phyloP scores from a whole-genome alignment of 371 early-diverging fungal species.

The Mucor velutinosus region DNA sequence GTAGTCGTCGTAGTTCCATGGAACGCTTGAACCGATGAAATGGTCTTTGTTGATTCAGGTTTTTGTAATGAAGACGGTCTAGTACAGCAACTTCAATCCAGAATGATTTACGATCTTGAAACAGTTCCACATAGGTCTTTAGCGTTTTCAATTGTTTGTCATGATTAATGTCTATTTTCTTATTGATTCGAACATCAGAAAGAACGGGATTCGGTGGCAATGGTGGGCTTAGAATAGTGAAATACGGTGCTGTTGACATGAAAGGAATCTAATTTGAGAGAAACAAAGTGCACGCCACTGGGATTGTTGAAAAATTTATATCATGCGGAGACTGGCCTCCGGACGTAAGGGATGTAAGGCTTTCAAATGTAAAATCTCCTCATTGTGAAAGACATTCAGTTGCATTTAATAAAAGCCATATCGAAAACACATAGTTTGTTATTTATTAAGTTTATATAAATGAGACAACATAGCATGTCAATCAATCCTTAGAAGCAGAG shows the following conservation, averaged over 20 bases:
- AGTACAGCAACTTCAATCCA: conserved; percentile 43
- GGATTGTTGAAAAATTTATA: background rate
- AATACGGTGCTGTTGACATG: conserved; percentile 21
- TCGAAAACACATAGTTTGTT: no score
- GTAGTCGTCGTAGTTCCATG: conserved; percentile 28
- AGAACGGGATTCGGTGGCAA: conserved; percentile 19
- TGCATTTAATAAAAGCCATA: no score
- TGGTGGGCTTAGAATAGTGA: conserved; percentile 23
- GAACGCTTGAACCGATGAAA: conserved; percentile 42
- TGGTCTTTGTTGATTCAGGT: conserved; percentile 39
- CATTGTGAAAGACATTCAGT: no score
- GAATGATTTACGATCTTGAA: conserved; percentile 29
- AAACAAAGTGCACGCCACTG: background rate
- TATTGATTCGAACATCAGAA: conserved; percentile 33
- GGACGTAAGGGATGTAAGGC: background rate
- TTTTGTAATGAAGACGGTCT: conserved; percentile 40
- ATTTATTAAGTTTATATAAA: no score
- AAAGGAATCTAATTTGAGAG: background rate
- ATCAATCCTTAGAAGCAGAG: background rate
- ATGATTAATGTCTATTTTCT: conserved; percentile 31
- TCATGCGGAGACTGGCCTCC: background rate
- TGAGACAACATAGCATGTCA: no score
- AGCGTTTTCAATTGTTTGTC: conserved; percentile 20
- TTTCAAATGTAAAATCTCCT: background rate
- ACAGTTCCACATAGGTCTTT: conserved; percentile 8